Base-by-base conservation (phyloP, 768 basidiomycete species). In the Trichaptum fuscoviolaceum region DNA sequence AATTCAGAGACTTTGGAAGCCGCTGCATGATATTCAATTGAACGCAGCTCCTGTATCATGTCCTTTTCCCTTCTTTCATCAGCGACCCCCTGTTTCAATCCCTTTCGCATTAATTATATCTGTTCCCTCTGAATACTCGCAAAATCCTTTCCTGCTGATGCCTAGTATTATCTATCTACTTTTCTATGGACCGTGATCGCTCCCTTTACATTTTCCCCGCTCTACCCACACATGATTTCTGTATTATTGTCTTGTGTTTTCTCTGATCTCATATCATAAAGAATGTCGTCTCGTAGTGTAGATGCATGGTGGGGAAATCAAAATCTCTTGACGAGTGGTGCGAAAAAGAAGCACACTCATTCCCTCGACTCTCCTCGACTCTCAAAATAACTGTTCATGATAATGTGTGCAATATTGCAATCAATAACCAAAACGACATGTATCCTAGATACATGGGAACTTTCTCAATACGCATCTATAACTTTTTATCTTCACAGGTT, bases 1-100 rank as follows among this genome's bases (percentile, higher is more conserved):
- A 70, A 73, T 67, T 77, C 83, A 64, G 80, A 81, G 71, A 52
- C 42, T 15, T 20, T 52, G 15, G 42, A 52, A 52, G 42, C 42
- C 2, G 20, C 42, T 12, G 42, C 42, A 15, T 52, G 42, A 52
- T 52, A 12, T 2, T 30, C 30, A 30, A 30, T 30, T 30, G 30
- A 30, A 30, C 2, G 30, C 30, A 30, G 8, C 42, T 5, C 42
- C 42, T 52, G 5, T 12, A 3, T 6, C 42, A 52, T 52, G 5
- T 12, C 10, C 42, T 20, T 52, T 15, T 52, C 10, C 42, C 10
- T 52, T 15, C 15, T 52, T 52, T 5, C 3, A 52, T 52, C 42
- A 12, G 42, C 42, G 5, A 15, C 42, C 42, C n/a, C 15, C 20
- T 52, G 15, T 2, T 52, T 20, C 20, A 2, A 52, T 52, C 15